Evolutionary conservation across 2,329 filamentous ascomycete species (phyloP).

Genomic region (Aureobasidium sp.): DNA sequence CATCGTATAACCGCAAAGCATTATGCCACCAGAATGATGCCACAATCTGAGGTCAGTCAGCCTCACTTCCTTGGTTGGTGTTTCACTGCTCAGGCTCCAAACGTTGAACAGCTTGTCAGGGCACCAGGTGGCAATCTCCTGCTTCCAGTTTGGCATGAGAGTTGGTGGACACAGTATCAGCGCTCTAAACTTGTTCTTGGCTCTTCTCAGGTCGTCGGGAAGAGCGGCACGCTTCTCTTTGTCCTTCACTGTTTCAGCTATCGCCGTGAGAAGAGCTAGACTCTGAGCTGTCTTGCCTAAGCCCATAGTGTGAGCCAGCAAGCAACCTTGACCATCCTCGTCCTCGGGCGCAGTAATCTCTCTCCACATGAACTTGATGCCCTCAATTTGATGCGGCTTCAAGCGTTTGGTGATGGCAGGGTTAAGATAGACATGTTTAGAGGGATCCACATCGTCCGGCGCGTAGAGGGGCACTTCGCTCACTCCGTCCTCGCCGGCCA

Average conservation of each 20-base stretch:
- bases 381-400: conserved; percentile 73
- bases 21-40: conserved; percentile 59
- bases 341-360: conserved; percentile 55
- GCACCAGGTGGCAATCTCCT: conserved; percentile 68
- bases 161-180: conserved; percentile 70
- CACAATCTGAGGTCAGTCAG: conserved; percentile 48
- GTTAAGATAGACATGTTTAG: conserved; percentile 59
- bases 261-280: conserved; percentile 71
- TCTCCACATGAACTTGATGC: conserved; percentile 84
- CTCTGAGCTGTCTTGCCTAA: conserved; percentile 86
- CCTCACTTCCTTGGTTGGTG: conserved; percentile 32
- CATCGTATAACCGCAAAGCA: conserved; percentile 70
- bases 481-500: neutral
- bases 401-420: conserved; percentile 57
- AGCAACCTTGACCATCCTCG: conserved; percentile 61
- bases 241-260: conserved; percentile 62
- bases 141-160: conserved; percentile 74
- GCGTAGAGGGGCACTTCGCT: neutral
- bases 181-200: conserved; percentile 47
- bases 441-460: neutral
- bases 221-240: conserved; percentile 56
- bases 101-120: conserved; percentile 46
- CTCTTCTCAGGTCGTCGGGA: conserved; percentile 49
- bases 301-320: conserved; percentile 86
- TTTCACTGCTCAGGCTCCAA: conserved; percentile 31